Base-by-base conservation (phyloP, 1,139 yeast genomes). In the Candida frijolesensis region DNA sequence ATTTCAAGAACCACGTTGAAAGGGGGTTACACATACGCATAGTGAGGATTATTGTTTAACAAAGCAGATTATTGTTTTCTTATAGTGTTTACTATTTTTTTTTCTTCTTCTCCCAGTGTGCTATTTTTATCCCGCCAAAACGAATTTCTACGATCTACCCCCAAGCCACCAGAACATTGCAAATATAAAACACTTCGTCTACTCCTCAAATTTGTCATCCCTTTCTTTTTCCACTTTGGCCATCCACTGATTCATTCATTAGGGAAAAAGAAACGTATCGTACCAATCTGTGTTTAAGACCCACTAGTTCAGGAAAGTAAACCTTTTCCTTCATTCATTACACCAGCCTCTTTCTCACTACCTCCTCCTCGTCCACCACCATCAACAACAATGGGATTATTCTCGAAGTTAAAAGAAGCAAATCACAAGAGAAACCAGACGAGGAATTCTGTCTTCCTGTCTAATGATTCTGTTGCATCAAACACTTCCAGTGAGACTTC, bases 391-490 rank as follows among this genome's bases (percentile, higher is more conserved):
- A 61, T 62, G 65, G 65, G 65, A 25, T 61, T 63, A 38, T 58
- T 62, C 48, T 55, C 65, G 29, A 61, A 59, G 49, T 51, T 61
- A 27, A 59, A 60, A 51, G 52, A 42, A 22, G 37, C 38, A 10
- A 29, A 18, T 37, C 57, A 50, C 39, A 50, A 38, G 42, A 47
- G 52, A 16, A 47, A 54, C 25, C 40, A 45, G 12, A 53, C 57
- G 5, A 40, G 51, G 29, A 49, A 42, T 32, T 54, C 73, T n/a
- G 55, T 61, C 30, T 67, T 71, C 45, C 70, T 66, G 68, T 57
- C 66, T 32, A 59, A 65, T 19, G 67, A 66, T 25, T 71, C 74
- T 27, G 69, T 66, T 33, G 68, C 76, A 5, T 70, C 72, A 38
- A 60, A 65, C 49, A 69, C 76, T 4, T 70, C 74, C 19, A 54